Conservation (phyloP, 2,329 filamentous ascomycete species). For the Aspergillus terreus region DNA sequence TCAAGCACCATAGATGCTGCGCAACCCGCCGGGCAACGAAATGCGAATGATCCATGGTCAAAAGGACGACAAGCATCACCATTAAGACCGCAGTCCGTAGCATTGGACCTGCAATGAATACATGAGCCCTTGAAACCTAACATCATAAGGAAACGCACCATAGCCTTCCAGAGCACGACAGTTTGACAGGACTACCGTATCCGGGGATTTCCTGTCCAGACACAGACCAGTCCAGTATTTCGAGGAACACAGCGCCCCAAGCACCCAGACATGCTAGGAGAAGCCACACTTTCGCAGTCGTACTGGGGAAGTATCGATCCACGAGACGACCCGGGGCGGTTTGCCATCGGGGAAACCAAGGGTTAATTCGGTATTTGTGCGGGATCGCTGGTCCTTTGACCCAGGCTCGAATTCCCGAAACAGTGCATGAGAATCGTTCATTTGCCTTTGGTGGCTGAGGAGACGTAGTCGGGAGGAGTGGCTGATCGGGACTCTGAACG, state of each 20-base stretch:
- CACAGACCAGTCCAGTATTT: conserved; percentile 28
- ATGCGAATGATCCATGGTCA: conserved; percentile 50
- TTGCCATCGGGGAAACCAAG: conserved; percentile 31
- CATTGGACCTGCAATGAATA: conserved; percentile 23
- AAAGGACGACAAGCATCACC: conserved; percentile 57
- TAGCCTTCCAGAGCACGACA: conserved; percentile 32
- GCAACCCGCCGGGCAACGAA: conserved; percentile 58
- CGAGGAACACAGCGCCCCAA: conserved; percentile 34
- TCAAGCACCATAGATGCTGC: conserved; percentile 49
- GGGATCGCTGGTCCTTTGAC: conserved; percentile 29
- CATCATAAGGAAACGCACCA: conserved; percentile 24
- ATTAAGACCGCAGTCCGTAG: conserved; percentile 52
- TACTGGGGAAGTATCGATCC: conserved; percentile 25
- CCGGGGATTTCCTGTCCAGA: conserved; percentile 27
- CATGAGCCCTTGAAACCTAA: neutral
- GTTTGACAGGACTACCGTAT: conserved; percentile 31
- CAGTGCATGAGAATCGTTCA: conserved; percentile 20
- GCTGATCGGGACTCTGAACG: conserved; percentile 15
- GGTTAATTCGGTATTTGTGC: conserved; percentile 31
- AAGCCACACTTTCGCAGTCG: conserved; percentile 20
- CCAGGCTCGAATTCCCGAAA: conserved; percentile 23
- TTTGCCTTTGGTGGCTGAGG: conserved; percentile 1
- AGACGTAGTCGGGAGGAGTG: conserved; percentile 18
- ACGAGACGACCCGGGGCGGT: conserved; percentile 30
- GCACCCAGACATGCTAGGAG: conserved; percentile 23